Evolutionary conservation across 306 rosid species (phyloP).

Genomic region (Sechiopsis laciniata): DNA sequence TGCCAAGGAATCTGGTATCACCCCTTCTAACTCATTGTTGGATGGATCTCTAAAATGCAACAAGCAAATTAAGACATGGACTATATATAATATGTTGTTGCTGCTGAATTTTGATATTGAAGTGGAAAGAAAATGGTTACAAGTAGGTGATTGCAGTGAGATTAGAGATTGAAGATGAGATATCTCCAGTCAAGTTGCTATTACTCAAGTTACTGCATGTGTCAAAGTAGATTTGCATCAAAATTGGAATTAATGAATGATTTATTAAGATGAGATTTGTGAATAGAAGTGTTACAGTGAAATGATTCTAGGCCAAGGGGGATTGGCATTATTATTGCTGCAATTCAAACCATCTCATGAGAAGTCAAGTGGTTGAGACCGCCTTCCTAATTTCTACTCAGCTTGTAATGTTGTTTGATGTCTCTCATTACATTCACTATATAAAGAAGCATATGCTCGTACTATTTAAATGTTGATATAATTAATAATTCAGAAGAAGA

Average conservation of each 20-base stretch:
- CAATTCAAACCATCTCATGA: conserved; percentile 28
- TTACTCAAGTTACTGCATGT: conserved; percentile 43
- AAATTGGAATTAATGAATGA: background rate
- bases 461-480: no score
- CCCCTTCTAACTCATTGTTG: conserved; percentile 30
- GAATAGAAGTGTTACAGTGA: conserved; percentile 37
- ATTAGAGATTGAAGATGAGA: conserved; percentile 30
- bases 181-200: conserved; percentile 36
- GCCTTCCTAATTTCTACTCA: conserved; percentile 31
- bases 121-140: conserved; percentile 30
- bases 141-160: conserved; percentile 36
- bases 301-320: conserved; percentile 17
- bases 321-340: background rate
- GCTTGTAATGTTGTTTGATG: no score
- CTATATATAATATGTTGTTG: no score
- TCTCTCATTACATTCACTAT: no score
- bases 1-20: conserved; percentile 29
- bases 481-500: no score
- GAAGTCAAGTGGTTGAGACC: conserved; percentile 22
- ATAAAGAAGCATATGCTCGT: no score
- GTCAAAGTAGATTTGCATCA: background rate
- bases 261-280: background rate
- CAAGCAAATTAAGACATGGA: no score
- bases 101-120: no score
- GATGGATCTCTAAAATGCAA: background rate